Conservation (phyloP, 768 basidiomycete genomes). For the Mycena belliarum region DNA sequence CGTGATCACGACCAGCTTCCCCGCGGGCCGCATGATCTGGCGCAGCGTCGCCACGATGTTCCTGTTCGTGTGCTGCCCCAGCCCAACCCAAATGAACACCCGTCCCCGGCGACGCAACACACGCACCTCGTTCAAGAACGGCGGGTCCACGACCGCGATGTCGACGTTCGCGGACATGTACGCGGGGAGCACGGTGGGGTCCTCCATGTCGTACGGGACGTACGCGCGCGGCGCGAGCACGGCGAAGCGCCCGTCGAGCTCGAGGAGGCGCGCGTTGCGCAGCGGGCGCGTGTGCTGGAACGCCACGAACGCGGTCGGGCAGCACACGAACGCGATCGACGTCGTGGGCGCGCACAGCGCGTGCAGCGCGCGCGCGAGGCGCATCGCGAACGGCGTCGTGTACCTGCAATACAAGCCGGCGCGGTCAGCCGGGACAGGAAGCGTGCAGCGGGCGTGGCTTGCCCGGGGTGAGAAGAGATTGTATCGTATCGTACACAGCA, state of each 20-base stretch:
- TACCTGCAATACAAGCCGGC: conserved; percentile 35
- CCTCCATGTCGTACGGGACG: conserved; percentile 46
- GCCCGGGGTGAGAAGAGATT: neutral
- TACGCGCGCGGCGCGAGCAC: conserved; percentile 39
- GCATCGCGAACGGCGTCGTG: conserved; percentile 40
- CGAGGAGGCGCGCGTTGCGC: conserved; percentile 37
- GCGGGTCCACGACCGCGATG: conserved; percentile 44
- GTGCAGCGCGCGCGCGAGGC: conserved; percentile 35
- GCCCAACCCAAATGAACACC: neutral
- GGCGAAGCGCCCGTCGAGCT: conserved; percentile 44
- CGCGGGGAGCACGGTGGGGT: conserved; percentile 41
- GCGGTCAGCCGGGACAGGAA: neutral
- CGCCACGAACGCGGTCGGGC: conserved; percentile 49
- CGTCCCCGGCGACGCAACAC: neutral
- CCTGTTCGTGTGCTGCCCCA: conserved; percentile 38
- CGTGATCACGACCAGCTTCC: conserved; percentile 41
- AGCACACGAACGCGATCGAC: conserved; percentile 45
- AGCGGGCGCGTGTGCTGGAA: conserved; percentile 42
- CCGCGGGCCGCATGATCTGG: conserved; percentile 41
- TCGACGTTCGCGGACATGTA: conserved; percentile 35
- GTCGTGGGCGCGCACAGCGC: conserved; percentile 33
- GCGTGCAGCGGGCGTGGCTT: conserved; percentile 2
- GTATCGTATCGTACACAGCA: neutral
- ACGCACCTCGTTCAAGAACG: conserved; percentile 46
- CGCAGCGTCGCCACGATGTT: conserved; percentile 39